Evolutionary conservation across 2,329 filamentous ascomycete genomes (phyloP), one percentile per base, ranked within the genome.

Genomic region (Macrophomina pseudophaseolina): DNA sequence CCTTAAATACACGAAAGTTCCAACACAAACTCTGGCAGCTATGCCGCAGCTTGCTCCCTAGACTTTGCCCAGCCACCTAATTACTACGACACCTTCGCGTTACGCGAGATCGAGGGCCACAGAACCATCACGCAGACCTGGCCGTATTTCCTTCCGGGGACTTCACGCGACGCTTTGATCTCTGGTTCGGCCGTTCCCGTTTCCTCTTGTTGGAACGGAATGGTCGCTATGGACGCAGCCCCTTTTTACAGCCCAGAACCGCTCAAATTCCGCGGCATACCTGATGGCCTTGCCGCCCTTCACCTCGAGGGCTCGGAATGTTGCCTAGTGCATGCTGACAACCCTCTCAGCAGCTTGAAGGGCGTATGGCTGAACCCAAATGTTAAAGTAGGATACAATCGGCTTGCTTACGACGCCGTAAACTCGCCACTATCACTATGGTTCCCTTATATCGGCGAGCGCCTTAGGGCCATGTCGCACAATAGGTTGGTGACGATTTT

Each of bases 261-360:
- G 12, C 48, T 42, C 46, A 81, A 79, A n/a, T 92, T 91, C 75
- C 86, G 90, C 9, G 88, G 84, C 4, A 82, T 91, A 18, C 74
- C 86, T 0, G 89, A 91, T 72, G 84, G 83, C 4, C 84, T 94
- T 1, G 83, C 84, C 0, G 67, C 71, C 3, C 72, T 80, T 35
- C 90, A 92, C 72, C 81, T 93, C 30, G 91, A 93, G 76, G 91
- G 84, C 18, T 91, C 88, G 9, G 91, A 94, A 77, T 93, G 91
- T 80, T 94, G 91, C 76, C 85, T 94, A 60, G 88, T 92, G 65
- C 90, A 92, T 74, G 86, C 87, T 2, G 90, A 92, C 72, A 92
- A 92, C 71, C 86, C 86, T 1, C 77, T 88, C 5, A 84, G 83
- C 11, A 74, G 60, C 1, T 70, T 67, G 6, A 76, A 80, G 64